These are phyloP conservation scores for Cyberlindnera lachancei DNA, from an alignment of 805 yeast species.

Conservation along the genomic window DNA sequence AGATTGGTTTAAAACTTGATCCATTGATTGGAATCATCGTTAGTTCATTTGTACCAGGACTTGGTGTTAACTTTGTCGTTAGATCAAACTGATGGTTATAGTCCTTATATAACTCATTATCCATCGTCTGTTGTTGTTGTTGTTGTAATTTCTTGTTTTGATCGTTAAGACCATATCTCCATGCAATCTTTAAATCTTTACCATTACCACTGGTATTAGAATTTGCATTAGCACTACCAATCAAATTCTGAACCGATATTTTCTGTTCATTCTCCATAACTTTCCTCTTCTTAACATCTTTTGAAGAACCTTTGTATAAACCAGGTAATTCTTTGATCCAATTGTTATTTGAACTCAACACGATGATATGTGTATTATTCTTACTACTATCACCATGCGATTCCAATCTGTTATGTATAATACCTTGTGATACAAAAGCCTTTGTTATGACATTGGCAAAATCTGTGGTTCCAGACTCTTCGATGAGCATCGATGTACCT, in stretches of 20 bases:
- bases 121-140: slow-evolving; percentile 14
- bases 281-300: slow-evolving; percentile 54
- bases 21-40: slow-evolving; percentile 41
- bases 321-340: slow-evolving; percentile 79
- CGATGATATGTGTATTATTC: slow-evolving; percentile 52
- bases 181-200: slow-evolving; percentile 76
- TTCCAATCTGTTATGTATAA: slow-evolving; percentile 53
- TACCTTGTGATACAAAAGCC: slow-evolving; percentile 70
- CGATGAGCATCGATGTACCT: slow-evolving; percentile 62
- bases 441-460: slow-evolving; percentile 66
- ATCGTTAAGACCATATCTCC: slow-evolving; percentile 72
- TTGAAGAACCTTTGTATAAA: slow-evolving; percentile 57
- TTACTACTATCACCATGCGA: slow-evolving; percentile 28
- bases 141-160: slow-evolving; percentile 20
- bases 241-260: slow-evolving; percentile 60
- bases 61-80: slow-evolving; percentile 61
- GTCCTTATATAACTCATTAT: slow-evolving; percentile 36
- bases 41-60: slow-evolving; percentile 56
- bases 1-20: slow-evolving; percentile 22
- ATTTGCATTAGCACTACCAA: slow-evolving; percentile 25
- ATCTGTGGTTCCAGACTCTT: slow-evolving; percentile 86
- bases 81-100: slow-evolving; percentile 69
- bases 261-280: slow-evolving; percentile 52
- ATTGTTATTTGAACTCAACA: slow-evolving; percentile 46
- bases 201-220: no score